Evolutionary conservation across 1,284 basidiomycete species (phyloP).

Genomic region (Pholiota adiposa): DNA sequence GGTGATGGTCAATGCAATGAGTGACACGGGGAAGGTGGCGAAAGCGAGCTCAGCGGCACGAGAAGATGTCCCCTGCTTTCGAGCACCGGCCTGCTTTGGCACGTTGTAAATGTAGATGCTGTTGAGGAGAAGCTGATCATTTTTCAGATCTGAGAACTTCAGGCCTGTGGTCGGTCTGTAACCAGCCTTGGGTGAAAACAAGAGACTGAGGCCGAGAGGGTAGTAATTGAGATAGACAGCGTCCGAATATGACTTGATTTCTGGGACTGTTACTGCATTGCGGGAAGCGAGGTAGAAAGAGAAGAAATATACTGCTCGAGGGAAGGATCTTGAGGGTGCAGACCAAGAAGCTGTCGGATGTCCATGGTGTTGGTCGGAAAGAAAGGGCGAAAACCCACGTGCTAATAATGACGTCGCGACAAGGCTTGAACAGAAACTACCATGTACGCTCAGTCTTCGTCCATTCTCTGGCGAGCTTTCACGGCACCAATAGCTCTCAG

Average conservation of each 20-base stretch:
- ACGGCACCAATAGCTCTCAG: conserved; percentile 16
- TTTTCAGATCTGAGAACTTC: conserved; percentile 50
- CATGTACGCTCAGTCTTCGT: conserved; percentile 12
- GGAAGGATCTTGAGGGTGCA: conserved; percentile 47
- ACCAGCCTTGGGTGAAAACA: conserved; percentile 62
- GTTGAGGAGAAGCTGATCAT: conserved; percentile 59
- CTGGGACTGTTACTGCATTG: conserved; percentile 40
- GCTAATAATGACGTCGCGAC: not conserved
- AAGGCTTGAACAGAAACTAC: not conserved
- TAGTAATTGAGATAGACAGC: conserved; percentile 86
- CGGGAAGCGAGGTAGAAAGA: conserved; percentile 33
- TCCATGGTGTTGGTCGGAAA: conserved; percentile 22
- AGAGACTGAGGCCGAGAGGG: conserved; percentile 76
- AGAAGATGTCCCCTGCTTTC: conserved; percentile 37
- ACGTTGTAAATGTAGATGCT: conserved; percentile 84
- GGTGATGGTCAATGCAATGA: conserved; percentile 48
- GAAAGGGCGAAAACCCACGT: not conserved
- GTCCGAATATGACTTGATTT: conserved; percentile 81
- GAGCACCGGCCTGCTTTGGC: conserved; percentile 31
- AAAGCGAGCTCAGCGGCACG: conserved; percentile 49
- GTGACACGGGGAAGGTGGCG: conserved; percentile 56
- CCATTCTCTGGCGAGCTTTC: conserved; percentile 5
- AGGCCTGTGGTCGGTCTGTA: conserved; percentile 61
- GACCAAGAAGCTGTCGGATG: conserved; percentile 46
- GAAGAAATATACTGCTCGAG: conserved; percentile 48